phyloP scores from a whole-genome alignment of 2,329 filamentous ascomycete genomes.

The Botrytis pseudocinerea region DNA sequence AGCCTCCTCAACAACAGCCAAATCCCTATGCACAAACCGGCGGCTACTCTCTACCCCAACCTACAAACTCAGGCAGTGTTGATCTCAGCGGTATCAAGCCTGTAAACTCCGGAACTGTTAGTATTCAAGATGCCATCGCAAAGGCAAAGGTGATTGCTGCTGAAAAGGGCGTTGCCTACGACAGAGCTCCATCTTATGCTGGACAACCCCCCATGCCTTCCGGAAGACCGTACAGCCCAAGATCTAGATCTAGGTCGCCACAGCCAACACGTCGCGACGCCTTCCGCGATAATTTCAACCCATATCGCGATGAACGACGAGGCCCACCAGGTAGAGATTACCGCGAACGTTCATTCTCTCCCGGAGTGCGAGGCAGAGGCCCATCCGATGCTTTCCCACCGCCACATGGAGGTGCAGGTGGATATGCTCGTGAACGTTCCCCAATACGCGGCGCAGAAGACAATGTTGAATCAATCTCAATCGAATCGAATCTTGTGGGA shows the following conservation, averaged over 20 bases:
- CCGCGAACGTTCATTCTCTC: slow-evolving; percentile 73
- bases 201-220: slow-evolving; percentile 48
- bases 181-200: slow-evolving; percentile 49
- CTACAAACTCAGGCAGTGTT: slow-evolving; percentile 71
- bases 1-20: slow-evolving; percentile 48
- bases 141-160: slow-evolving; percentile 81
- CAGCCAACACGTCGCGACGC: slow-evolving; percentile 67
- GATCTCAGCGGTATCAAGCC: slow-evolving; percentile 81
- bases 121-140: slow-evolving; percentile 79
- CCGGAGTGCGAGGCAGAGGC: slow-evolving; percentile 55
- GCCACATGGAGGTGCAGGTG: slow-evolving; percentile 52
- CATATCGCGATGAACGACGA: slow-evolving; percentile 83
- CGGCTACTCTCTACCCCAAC: slow-evolving; percentile 48
- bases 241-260: slow-evolving; percentile 71
- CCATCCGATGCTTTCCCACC: slow-evolving; percentile 59
- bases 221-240: slow-evolving; percentile 61
- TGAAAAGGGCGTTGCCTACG: slow-evolving; percentile 71
- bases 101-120: slow-evolving; percentile 76
- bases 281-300: slow-evolving; percentile 74
- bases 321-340: slow-evolving; percentile 56
- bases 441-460: slow-evolving; percentile 56
- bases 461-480: slow-evolving; percentile 77
- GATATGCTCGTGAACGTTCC: slow-evolving; percentile 55
- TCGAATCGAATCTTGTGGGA: slow-evolving; percentile 84
- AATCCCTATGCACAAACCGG: slow-evolving; percentile 45